Conservation (phyloP, 2,329 filamentous ascomycete species). For the Sporothrix variecibatus region DNA sequence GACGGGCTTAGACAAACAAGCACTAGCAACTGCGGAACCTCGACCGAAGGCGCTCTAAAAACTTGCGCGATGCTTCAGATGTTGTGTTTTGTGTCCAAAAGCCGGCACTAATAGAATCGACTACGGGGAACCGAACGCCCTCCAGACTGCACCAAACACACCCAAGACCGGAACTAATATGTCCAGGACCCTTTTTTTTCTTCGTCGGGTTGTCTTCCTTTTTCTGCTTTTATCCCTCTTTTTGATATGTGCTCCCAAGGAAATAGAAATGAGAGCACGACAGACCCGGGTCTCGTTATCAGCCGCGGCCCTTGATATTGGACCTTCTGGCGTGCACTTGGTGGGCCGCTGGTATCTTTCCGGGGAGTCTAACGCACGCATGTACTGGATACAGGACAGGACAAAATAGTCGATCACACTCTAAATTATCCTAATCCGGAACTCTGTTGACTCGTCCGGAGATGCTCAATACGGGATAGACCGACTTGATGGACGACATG, state of each 20-base stretch:
- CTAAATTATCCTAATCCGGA: not conserved
- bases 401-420: not conserved
- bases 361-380: not conserved
- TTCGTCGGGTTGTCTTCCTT: not conserved
- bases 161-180: not conserved
- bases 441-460: conserved; percentile 4
- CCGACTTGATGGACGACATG: not conserved
- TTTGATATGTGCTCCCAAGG: not conserved
- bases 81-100: not conserved
- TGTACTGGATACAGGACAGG: not conserved
- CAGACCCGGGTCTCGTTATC: not conserved
- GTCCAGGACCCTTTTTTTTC: not conserved
- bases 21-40: not conserved
- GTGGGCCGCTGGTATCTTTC: not conserved
- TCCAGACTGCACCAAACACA: not conserved
- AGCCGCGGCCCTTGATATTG: not conserved
- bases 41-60: not conserved
- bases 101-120: conserved; percentile 1
- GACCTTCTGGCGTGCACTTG: not conserved
- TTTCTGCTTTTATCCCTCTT: conserved; percentile 6
- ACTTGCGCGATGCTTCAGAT: not conserved
- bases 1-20: not conserved
- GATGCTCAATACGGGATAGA: not conserved
- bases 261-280: not conserved
- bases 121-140: not conserved